Percentiles rank a stretch among this genome's conserved stretches.
Conservation (phyloP, 192 early-diverging fungal genomes). For the Coemansia sp. region DNA sequence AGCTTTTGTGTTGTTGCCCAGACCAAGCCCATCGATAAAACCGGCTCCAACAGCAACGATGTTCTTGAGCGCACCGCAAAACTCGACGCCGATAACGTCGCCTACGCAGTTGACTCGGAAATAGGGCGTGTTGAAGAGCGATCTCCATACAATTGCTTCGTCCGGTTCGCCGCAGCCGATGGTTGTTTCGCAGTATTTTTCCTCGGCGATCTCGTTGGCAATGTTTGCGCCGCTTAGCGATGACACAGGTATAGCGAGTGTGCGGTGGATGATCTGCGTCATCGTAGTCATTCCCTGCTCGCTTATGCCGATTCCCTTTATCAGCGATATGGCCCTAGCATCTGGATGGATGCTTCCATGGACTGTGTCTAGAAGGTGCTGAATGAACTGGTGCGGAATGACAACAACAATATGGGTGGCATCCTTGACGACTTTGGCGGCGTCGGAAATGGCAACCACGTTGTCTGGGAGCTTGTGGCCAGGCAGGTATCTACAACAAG, state of each 20-base stretch:
- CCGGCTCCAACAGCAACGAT: constrained; percentile 97
- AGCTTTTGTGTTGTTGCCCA: constrained; percentile 97
- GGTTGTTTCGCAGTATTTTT: constrained; percentile 95
- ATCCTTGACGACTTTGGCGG: constrained; percentile 73
- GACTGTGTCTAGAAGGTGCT: constrained; percentile 64
- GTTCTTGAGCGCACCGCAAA: constrained; percentile 98
- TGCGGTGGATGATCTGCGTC: constrained; percentile 79
- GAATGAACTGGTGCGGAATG: constrained; percentile 94
- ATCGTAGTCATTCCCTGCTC: constrained; percentile 75
- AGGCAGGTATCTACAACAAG: constrained; percentile 67
- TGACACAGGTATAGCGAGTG: constrained; percentile 75
- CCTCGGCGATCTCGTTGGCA: constrained; percentile 91
- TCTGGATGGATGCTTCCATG: constrained; percentile 66
- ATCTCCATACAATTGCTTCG: constrained; percentile 79
- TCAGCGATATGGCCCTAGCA: constrained; percentile 91
- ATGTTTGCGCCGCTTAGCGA: constrained; percentile 97
- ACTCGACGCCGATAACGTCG: constrained; percentile 92
- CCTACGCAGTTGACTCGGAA: constrained; percentile 85
- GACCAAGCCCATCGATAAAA: constrained; percentile 88
- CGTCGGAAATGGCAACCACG: constrained; percentile 82
- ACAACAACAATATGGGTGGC: constrained; percentile 95
- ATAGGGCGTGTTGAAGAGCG: constrained; percentile 85
- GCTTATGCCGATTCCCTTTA: constrained; percentile 89
- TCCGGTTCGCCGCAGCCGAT: constrained; percentile 72
- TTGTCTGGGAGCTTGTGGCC: constrained; percentile 83